phyloP scores from a whole-genome alignment of 352 stramenopile genomes.

The Plasmopara viticola region DNA sequence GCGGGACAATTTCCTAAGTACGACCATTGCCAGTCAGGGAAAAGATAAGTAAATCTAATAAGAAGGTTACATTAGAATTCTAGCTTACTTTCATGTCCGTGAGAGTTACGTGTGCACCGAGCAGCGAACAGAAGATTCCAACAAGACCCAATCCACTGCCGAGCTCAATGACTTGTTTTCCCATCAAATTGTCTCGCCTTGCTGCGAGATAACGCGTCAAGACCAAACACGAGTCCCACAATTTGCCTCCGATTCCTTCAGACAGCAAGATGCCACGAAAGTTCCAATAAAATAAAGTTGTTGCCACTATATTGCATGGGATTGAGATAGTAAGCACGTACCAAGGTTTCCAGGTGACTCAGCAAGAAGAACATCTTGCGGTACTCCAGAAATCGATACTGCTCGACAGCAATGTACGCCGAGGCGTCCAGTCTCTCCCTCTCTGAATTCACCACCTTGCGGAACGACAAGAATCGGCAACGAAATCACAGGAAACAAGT shows the following conservation, averaged over 20 bases:
- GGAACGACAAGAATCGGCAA: conserved; percentile 38
- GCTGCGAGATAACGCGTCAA: conserved; percentile 53
- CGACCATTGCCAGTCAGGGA: conserved; percentile 6
- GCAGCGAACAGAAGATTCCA: conserved; percentile 62
- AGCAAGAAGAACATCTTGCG: conserved; percentile 55
- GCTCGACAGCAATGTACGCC: conserved; percentile 70
- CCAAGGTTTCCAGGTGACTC: conserved; percentile 69
- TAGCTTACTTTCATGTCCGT: conserved; percentile 60
- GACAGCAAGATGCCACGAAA: no score
- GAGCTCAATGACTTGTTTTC: conserved; percentile 59
- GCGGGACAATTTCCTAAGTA: conserved; percentile 51
- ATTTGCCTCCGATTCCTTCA: conserved; percentile 68
- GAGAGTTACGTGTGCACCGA: conserved; percentile 53
- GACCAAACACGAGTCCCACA: conserved; percentile 79
- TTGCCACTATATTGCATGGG: not conserved
- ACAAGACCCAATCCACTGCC: conserved; percentile 71
- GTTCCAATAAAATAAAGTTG: not conserved
- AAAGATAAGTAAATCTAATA: conserved; percentile 12
- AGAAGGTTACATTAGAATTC: conserved; percentile 12
- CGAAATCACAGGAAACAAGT: conserved; percentile 61
- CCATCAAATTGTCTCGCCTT: conserved; percentile 28
- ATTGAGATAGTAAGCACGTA: conserved; percentile 14
- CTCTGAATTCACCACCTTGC: conserved; percentile 9
- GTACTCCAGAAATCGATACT: conserved; percentile 41
- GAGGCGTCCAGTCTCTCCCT: conserved; percentile 24